These are phyloP conservation scores for Exophiala alcalophila DNA, from an alignment of 2,329 filamentous ascomycete genomes.

Conservation along the genomic window DNA sequence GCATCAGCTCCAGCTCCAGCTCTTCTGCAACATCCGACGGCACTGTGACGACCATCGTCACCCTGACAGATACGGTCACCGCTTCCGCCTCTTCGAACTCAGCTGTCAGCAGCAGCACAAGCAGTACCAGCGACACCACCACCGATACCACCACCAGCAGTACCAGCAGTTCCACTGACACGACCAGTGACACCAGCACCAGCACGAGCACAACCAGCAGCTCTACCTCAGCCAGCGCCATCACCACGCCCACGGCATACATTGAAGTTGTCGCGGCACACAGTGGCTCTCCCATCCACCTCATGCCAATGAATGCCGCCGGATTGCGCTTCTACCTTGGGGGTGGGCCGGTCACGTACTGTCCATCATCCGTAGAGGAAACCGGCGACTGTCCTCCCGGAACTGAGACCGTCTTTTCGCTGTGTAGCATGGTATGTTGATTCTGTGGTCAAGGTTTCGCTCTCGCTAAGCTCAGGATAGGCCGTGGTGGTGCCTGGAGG, in stretches of 20 bases:
- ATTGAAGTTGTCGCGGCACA: slow-evolving; percentile 47
- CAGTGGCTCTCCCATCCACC: slow-evolving; percentile 51
- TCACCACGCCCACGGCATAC: slow-evolving; percentile 28
- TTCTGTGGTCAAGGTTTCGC: no score
- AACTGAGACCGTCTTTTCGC: slow-evolving; percentile 47
- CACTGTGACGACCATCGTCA: no score
- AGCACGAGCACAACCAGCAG: slow-evolving; percentile 15
- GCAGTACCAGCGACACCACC: neutral
- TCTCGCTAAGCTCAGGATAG: no score
- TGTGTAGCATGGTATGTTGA: slow-evolving; percentile 28
- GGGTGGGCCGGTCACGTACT: slow-evolving; percentile 48
- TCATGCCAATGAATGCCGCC: slow-evolving; percentile 47
- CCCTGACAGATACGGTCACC: no score
- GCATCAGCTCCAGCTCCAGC: no score
- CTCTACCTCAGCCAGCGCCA: slow-evolving; percentile 8
- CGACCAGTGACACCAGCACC: slow-evolving; percentile 11
- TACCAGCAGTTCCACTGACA: slow-evolving; percentile 7
- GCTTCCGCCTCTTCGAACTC: no score
- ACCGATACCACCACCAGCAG: slow-evolving; percentile 10
- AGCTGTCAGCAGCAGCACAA: no score
- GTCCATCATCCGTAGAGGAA: slow-evolving; percentile 41
- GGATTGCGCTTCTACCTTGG: slow-evolving; percentile 52
- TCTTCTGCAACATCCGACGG: no score
- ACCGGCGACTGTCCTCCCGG: slow-evolving; percentile 45
- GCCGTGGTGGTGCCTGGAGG: slow-evolving; percentile 60